Conservation (phyloP, 257 asterid species). For the Voacanga thouarsii region DNA sequence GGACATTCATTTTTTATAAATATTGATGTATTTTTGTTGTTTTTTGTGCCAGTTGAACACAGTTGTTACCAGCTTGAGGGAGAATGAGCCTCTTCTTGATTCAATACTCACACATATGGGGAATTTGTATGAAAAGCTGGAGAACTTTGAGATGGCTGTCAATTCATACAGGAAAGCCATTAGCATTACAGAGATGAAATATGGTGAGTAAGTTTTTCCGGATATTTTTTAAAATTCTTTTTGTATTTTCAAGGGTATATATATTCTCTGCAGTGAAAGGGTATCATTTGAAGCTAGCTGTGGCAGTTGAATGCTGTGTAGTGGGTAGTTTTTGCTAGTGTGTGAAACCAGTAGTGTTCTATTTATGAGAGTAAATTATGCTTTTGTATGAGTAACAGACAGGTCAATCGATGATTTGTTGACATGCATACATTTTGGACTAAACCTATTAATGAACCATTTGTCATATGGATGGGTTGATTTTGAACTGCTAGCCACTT, state of each 20-base stretch:
- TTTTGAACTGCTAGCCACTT: not conserved
- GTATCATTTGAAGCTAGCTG: not conserved
- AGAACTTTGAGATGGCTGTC: conserved; percentile 55
- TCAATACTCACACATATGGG: conserved; percentile 92
- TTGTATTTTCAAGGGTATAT: not conserved
- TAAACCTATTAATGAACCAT: not conserved
- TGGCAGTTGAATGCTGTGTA: not conserved
- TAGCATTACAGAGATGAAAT: conserved; percentile 53
- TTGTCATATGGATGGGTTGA: not conserved
- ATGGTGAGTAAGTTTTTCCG: conserved; percentile 43
- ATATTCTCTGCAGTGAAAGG: not conserved
- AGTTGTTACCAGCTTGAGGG: conserved; percentile 55
- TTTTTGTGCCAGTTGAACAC: conserved; percentile 50
- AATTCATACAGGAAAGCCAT: conserved; percentile 57
- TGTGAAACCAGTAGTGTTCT: not conserved
- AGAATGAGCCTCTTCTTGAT: conserved; percentile 71
- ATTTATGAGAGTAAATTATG: not conserved
- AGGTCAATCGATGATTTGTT: not conserved
- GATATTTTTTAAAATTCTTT: not conserved
- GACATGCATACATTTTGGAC: not conserved
- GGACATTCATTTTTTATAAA: not conserved
- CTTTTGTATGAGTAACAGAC: not conserved
- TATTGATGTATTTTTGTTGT: not conserved
- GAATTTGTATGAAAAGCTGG: conserved; percentile 66
- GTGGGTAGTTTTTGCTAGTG: not conserved